A percentile compares a stretch with the other conserved stretches of the same genome.
phyloP scores from a whole-genome alignment of 768 basidiomycete species.

The Termitomyces sp. region DNA sequence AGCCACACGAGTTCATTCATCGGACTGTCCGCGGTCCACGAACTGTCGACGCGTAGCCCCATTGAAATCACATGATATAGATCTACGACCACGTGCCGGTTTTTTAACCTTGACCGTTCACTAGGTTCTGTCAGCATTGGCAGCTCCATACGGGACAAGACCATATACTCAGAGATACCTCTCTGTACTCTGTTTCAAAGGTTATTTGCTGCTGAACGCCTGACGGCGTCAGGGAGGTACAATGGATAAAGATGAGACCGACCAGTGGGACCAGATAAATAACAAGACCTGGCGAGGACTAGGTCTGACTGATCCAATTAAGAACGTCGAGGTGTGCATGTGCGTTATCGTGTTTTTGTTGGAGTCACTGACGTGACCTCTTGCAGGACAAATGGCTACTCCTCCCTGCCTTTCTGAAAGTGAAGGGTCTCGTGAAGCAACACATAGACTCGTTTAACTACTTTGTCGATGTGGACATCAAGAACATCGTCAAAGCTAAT shows the following conservation, averaged over 20 bases:
- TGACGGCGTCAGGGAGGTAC: slow-evolving; percentile 2
- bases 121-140: no score
- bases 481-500: slow-evolving; percentile 93
- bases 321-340: slow-evolving; percentile 78
- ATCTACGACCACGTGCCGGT: slow-evolving; percentile 5
- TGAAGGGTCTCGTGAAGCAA: slow-evolving; percentile 98
- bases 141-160: no score
- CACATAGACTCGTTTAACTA: slow-evolving; percentile 99
- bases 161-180: not conserved
- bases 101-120: no score
- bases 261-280: slow-evolving; percentile 56
- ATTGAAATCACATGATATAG: slow-evolving; percentile 6
- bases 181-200: not conserved
- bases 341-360: not conserved
- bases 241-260: slow-evolving; percentile 26
- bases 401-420: slow-evolving; percentile 92
- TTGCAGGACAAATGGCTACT: slow-evolving; percentile 96
- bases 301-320: slow-evolving; percentile 85
- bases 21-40: no score
- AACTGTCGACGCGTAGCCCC: not conserved
- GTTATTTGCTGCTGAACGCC: not conserved
- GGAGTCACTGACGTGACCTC: slow-evolving; percentile 6
- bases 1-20: no score
- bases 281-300: slow-evolving; percentile 69
- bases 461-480: slow-evolving; percentile 96